These are phyloP conservation scores for Xylaria flabelliformis DNA, from an alignment of 495 filamentous ascomycete genomes.

Conservation along the genomic window DNA sequence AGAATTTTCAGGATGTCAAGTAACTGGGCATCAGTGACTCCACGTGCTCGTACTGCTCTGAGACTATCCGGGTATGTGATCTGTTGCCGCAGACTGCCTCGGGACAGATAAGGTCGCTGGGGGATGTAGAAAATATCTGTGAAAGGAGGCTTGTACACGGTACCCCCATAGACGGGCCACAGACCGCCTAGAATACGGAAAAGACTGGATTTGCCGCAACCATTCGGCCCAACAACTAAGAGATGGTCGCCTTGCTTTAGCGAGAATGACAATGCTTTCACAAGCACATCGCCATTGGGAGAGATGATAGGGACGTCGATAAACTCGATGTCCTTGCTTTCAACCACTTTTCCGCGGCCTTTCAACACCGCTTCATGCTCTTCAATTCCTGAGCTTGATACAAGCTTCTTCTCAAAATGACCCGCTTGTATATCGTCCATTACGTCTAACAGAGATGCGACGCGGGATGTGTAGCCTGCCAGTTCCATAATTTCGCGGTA, in stretches of 20 bases:
- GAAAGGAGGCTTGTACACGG: conserved; percentile 85
- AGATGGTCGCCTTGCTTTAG: conserved; percentile 88
- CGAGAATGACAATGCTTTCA: conserved; percentile 82
- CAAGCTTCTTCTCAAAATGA: conserved; percentile 92
- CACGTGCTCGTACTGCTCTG: conserved; percentile 83
- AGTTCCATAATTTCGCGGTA: conserved; percentile 97
- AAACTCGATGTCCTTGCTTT: conserved; percentile 86
- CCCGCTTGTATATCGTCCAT: conserved; percentile 92
- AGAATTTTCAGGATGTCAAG: conserved; percentile 76
- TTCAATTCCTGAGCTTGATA: conserved; percentile 81
- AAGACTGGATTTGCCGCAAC: conserved; percentile 93
- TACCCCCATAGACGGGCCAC: conserved; percentile 98
- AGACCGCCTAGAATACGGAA: conserved; percentile 96
- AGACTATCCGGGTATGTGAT: conserved; percentile 95
- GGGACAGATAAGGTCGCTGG: conserved; percentile 89
- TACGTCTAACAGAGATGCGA: conserved; percentile 85
- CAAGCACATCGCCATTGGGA: conserved; percentile 91
- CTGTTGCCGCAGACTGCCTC: conserved; percentile 89
- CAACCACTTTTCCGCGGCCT: conserved; percentile 76
- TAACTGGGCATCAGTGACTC: conserved; percentile 82
- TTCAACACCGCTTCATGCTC: conserved; percentile 80
- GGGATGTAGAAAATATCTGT: conserved; percentile 98
- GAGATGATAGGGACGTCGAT: conserved; percentile 94
- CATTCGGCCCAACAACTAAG: conserved; percentile 94
- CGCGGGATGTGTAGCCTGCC: conserved; percentile 92